These are phyloP conservation scores for Tolypocladium pustulatum DNA, from an alignment of 2,329 filamentous ascomycete genomes.

Conservation along the genomic window DNA sequence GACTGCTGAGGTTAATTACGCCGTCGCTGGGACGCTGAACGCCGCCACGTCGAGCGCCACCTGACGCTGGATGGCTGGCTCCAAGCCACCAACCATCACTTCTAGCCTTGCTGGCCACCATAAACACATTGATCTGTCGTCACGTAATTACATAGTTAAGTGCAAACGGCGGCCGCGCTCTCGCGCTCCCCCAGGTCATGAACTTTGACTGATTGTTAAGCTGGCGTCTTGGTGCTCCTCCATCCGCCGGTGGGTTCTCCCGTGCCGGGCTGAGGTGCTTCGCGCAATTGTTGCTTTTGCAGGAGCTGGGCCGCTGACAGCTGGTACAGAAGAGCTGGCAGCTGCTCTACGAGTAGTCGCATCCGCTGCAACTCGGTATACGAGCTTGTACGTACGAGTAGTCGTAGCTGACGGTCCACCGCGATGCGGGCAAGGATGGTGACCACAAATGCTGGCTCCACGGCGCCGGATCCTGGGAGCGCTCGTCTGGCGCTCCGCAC, in stretches of 20 bases:
- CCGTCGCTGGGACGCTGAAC: not conserved
- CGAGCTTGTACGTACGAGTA: no score
- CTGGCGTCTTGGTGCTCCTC: no score
- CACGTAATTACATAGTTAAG: not conserved
- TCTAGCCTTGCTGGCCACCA: not conserved
- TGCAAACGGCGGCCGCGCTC: not conserved
- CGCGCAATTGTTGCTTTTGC: not conserved
- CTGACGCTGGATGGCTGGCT: not conserved
- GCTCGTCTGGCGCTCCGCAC: not conserved
- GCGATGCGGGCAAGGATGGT: not conserved
- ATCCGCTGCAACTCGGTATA: not conserved
- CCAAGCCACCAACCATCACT: not conserved
- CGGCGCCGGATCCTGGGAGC: not conserved
- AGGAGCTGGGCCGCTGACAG: not conserved
- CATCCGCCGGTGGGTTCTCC: not conserved
- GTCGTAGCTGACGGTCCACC: not conserved
- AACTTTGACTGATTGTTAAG: not conserved
- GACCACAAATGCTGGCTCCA: not conserved
- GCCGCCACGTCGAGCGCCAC: constrained; percentile 3
- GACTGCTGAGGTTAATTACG: not conserved
- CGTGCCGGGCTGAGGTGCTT: not conserved
- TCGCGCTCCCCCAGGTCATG: not conserved
- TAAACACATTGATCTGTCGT: not conserved
- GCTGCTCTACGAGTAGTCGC: not conserved
- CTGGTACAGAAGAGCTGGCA: not conserved